Evolutionary conservation across 2,329 filamentous ascomycete genomes (phyloP).

Genomic region (Chaetomiaceae sp.): DNA sequence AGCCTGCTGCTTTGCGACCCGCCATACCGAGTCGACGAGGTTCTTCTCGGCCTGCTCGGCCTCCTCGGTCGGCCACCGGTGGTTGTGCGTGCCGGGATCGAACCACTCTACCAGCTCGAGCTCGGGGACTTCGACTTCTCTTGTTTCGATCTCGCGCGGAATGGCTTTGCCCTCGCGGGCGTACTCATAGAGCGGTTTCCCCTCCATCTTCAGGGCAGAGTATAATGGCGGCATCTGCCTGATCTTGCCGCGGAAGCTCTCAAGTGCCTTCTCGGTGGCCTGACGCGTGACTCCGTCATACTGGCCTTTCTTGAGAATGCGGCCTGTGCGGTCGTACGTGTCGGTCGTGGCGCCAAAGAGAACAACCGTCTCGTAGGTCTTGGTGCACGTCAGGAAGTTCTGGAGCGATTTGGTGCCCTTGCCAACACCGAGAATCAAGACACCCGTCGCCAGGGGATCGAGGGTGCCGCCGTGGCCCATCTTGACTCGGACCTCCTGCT

Average conservation of each 20-base stretch:
- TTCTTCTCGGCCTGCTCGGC: constrained; percentile 70
- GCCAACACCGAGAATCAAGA: constrained; percentile 84
- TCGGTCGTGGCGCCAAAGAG: constrained; percentile 91
- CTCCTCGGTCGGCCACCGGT: constrained; percentile 75
- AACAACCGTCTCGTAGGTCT: constrained; percentile 85
- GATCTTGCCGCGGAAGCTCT: constrained; percentile 72
- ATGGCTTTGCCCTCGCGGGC: constrained; percentile 84
- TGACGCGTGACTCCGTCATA: constrained; percentile 80
- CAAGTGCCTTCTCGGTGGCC: constrained; percentile 71
- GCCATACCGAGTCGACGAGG: constrained; percentile 68
- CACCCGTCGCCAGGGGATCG: constrained; percentile 88
- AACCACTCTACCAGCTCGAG: constrained; percentile 81
- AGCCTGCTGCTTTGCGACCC: constrained; percentile 53
- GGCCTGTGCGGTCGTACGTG: constrained; percentile 83
- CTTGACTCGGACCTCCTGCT: constrained; percentile 70
- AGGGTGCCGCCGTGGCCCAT: constrained; percentile 95
- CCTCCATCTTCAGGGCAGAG: constrained; percentile 87
- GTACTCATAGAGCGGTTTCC: constrained; percentile 94
- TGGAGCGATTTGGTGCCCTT: constrained; percentile 78
- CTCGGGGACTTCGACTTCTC: constrained; percentile 72
- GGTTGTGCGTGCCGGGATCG: constrained; percentile 74
- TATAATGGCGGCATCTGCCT: constrained; percentile 90
- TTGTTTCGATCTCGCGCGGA: constrained; percentile 75
- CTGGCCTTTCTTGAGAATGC: constrained; percentile 68
- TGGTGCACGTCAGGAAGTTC: constrained; percentile 80